phyloP scores from a whole-genome alignment of 441 rosid genomes.

The Pelargonium citronellum region DNA sequence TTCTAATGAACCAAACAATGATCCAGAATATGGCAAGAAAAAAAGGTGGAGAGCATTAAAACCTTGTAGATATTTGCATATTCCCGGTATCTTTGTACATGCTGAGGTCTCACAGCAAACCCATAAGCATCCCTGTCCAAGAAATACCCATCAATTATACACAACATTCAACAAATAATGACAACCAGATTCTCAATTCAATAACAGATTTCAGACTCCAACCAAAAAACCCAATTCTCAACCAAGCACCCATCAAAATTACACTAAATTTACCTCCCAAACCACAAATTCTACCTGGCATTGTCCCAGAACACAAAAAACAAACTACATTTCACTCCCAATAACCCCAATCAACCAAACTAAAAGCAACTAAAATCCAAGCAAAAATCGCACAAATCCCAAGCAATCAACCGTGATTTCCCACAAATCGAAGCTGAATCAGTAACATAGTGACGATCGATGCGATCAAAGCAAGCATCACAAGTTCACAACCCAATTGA shows the following conservation, averaged over 20 bases:
- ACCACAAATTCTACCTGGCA: slow-evolving; percentile 21
- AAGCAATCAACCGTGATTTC: background rate
- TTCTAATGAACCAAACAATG: slow-evolving; percentile 2
- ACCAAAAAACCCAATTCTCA: background rate
- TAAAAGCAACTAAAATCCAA: no score
- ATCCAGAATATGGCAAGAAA: background rate
- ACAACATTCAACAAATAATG: background rate
- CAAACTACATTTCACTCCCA: slow-evolving; percentile 20
- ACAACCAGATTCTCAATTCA: background rate
- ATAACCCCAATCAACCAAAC: slow-evolving; percentile 10
- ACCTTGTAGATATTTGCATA: slow-evolving; percentile 98
- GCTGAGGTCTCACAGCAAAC: slow-evolving; percentile 96
- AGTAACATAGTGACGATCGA: background rate
- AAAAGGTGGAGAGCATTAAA: slow-evolving; percentile 3
- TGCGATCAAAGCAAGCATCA: slow-evolving; percentile 1
- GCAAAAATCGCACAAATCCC: background rate
- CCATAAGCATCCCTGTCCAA: slow-evolving; percentile 93
- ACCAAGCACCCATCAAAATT: slow-evolving; percentile 9
- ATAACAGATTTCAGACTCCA: background rate
- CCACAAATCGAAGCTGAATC: slow-evolving; percentile 12
- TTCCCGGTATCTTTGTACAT: slow-evolving; percentile 86
- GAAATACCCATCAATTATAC: slow-evolving; percentile 19
- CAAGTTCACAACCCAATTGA: background rate
- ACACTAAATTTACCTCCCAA: slow-evolving; percentile 18
- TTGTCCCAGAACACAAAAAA: slow-evolving; percentile 17